Percentiles rank a stretch among this genome's conserved stretches.
Conservation (phyloP, 2,329 filamentous ascomycete genomes). For the Coleophoma crateriformis region DNA sequence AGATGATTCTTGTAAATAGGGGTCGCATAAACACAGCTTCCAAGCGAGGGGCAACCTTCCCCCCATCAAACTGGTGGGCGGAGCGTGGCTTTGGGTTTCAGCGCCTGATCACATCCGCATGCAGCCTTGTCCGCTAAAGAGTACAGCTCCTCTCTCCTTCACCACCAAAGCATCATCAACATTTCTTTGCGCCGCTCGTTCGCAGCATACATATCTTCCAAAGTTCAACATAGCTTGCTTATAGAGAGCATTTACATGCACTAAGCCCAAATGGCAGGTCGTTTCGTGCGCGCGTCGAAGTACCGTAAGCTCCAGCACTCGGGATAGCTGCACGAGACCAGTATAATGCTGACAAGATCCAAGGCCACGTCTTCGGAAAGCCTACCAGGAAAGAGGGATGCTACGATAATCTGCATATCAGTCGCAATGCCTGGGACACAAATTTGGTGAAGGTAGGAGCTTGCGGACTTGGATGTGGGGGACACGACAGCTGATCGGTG, state of each 20-base stretch:
- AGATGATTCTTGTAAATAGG: too few relatives aligned
- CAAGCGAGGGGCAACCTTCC: too few relatives aligned
- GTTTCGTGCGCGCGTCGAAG: slow-evolving; percentile 70
- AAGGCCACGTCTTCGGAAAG: slow-evolving; percentile 95
- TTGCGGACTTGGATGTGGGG: background rate
- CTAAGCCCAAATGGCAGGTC: slow-evolving; percentile 52
- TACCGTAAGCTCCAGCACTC: slow-evolving; percentile 49
- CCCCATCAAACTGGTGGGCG: too few relatives aligned
- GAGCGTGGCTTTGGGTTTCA: too few relatives aligned
- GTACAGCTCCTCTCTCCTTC: background rate
- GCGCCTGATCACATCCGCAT: too few relatives aligned
- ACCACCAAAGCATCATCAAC: slow-evolving; percentile 1
- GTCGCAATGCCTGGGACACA: slow-evolving; percentile 98
- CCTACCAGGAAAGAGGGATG: slow-evolving; percentile 94
- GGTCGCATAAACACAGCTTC: too few relatives aligned
- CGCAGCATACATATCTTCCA: slow-evolving; percentile 6
- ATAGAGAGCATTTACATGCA: background rate
- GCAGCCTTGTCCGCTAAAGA: too few relatives aligned
- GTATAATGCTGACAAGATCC: slow-evolving; percentile 12
- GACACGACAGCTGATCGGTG: slow-evolving; percentile 16
- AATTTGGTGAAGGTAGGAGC: slow-evolving; percentile 84
- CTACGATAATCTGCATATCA: slow-evolving; percentile 97
- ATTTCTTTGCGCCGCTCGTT: slow-evolving; percentile 3
- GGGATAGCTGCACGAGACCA: slow-evolving; percentile 12
- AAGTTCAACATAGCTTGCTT: background rate